A percentile compares a stretch with the other conserved stretches of the same genome.
phyloP scores from a whole-genome alignment of 2,329 filamentous ascomycete genomes.

The Ophiosphaerella herpotricha region DNA sequence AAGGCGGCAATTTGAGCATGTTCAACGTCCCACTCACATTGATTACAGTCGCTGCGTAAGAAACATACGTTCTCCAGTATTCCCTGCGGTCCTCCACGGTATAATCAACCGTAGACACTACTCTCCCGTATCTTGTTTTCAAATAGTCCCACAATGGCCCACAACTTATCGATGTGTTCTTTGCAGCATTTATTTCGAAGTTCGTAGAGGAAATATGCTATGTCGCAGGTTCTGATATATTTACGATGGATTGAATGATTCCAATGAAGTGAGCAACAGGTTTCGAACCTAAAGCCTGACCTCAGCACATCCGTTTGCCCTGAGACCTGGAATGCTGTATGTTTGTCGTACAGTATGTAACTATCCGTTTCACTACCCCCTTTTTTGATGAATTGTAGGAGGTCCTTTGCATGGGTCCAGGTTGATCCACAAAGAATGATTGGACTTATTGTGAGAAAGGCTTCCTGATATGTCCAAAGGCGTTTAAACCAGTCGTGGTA shows the following conservation, averaged over 20 bases:
- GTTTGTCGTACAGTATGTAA: too few species aligned
- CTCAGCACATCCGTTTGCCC: too few species aligned
- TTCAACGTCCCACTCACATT: background rate
- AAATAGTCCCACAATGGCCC: slow-evolving; percentile 7
- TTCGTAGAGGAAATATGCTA: background rate
- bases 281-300: too few species aligned
- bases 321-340: too few species aligned
- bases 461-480: slow-evolving; percentile 10
- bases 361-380: too few species aligned
- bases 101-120: background rate
- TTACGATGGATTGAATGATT: too few species aligned
- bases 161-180: slow-evolving; percentile 3
- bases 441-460: background rate
- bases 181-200: background rate
- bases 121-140: background rate
- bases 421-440: too few species aligned
- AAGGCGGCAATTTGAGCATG: background rate
- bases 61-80: background rate
- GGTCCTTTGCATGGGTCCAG: too few species aligned
- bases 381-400: too few species aligned
- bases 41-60: background rate
- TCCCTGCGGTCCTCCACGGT: background rate
- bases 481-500: slow-evolving; percentile 1
- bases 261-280: too few species aligned
- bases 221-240: too few species aligned